Evolutionary conservation across 78 protist genomes (phyloP).

Genomic region (Tieghemostelium lacteum): DNA sequence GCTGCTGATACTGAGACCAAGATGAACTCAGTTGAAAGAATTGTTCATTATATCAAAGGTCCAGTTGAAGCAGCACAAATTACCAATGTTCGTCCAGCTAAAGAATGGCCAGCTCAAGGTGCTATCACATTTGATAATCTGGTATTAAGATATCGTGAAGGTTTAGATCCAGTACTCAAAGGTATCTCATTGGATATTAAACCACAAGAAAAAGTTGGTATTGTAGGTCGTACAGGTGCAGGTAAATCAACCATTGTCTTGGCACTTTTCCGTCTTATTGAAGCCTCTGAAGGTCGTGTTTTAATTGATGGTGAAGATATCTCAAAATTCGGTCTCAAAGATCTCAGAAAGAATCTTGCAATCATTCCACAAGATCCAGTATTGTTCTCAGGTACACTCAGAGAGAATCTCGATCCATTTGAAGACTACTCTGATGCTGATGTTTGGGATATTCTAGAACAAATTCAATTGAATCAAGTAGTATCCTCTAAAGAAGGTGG

Average conservation of each 20-base stretch:
- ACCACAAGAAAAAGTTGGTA: constrained; percentile 90
- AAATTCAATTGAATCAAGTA: constrained; percentile 68
- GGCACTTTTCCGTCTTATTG: constrained; percentile 85
- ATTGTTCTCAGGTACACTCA: constrained; percentile 89
- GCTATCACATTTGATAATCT: constrained; percentile 68
- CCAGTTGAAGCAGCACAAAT: constrained; percentile 68
- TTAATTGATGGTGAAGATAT: constrained; percentile 85
- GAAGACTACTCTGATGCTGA: constrained; percentile 72
- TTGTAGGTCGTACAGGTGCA: constrained; percentile 95
- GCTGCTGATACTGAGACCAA: constrained; percentile 74
- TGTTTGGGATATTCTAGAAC: constrained; percentile 81
- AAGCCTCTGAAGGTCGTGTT: constrained; percentile 63
- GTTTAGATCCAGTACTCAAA: constrained; percentile 85
- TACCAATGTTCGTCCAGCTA: constrained; percentile 9
- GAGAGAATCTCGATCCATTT: constrained; percentile 95
- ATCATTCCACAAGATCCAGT: constrained; percentile 96
- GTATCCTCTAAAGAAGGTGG: constrained; percentile 41
- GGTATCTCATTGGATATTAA: constrained; percentile 69
- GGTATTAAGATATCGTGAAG: constrained; percentile 89
- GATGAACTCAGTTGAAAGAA: constrained; percentile 84
- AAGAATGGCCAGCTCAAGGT: constrained; percentile 86
- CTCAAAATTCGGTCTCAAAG: constrained; percentile 60
- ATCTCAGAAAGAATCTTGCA: constrained; percentile 85
- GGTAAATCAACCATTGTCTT: constrained; percentile 83
- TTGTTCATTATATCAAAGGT: constrained; percentile 63